phyloP scores from a whole-genome alignment of 2,329 filamentous ascomycete species.

The Colletotrichum australisinense region DNA sequence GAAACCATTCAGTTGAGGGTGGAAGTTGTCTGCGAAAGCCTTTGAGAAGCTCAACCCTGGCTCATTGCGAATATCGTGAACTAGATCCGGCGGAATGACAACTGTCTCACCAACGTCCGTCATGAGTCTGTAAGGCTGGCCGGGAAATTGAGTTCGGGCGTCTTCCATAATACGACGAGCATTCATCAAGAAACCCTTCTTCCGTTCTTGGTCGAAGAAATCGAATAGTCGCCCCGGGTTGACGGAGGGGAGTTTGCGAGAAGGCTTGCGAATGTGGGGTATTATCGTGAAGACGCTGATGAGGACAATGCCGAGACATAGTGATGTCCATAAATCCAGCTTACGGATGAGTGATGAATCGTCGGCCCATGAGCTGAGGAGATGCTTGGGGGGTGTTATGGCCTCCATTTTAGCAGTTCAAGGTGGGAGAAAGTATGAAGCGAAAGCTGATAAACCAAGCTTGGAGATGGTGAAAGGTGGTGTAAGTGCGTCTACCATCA shows the following conservation, averaged over 20 bases:
- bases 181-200: constrained; percentile 1
- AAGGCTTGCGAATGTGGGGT: constrained; percentile 15
- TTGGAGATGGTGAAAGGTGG: background rate
- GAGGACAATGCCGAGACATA: constrained; percentile 9
- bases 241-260: constrained; percentile 21
- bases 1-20: constrained; percentile 35
- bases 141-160: constrained; percentile 4
- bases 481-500: too few relatives aligned
- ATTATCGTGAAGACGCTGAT: background rate
- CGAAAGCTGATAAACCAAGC: background rate
- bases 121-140: constrained; percentile 35
- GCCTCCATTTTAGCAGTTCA: background rate
- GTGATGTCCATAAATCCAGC: constrained; percentile 3
- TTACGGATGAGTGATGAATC: background rate
- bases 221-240: constrained; percentile 2
- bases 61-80: constrained; percentile 40
- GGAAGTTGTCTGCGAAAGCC: constrained; percentile 24
- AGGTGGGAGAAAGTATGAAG: background rate
- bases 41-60: constrained; percentile 34
- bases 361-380: background rate
- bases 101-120: constrained; percentile 37
- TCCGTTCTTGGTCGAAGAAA: background rate
- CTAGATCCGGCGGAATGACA: constrained; percentile 36
- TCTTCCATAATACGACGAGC: constrained; percentile 3
- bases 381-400: background rate